Base-by-base conservation (phyloP, 768 basidiomycete genomes). In the Chiua virens region DNA sequence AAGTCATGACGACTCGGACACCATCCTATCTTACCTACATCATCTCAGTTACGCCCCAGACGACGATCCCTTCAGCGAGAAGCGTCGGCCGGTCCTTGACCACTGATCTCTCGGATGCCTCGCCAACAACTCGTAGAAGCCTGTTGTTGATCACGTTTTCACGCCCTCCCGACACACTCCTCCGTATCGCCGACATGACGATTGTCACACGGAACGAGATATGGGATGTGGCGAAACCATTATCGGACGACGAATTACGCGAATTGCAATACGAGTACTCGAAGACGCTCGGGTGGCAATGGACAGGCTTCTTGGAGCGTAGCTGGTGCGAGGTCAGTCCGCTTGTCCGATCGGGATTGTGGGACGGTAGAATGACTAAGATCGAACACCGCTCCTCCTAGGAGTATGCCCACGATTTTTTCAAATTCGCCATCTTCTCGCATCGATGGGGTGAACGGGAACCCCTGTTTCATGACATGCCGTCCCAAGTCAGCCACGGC, bases 11-110 rank as follows among this genome's bases (percentile, higher is more conserved):
- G 15, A 27, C 18, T 11, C 48, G 27, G 10, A 44, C 14, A 15
- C 28, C 25, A 39, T 53, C 3, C 15, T 41, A 23, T 54, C 54
- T 21, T 54, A 55, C 18, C 32, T 55, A n/a, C 42, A 47, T 17
- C 54, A 54, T 30, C 39, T 54, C 42, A 54, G 52, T 20, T 37
- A 55, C 27, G 38, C 42, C 9, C 37, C 30, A 25, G 45, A 47
- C 13, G 54, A 55, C 23, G 52, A 55, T n/a, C 54, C 52, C 10
- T 55, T 55, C 25, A 32, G 41, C 30, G 45, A n/a, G 13, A 41
- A 22, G 39, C 52, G 42, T 1, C 53, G 30, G n/a, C 43, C 42
- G 5, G 6, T 49, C 13, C n/a, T 32, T 4, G 28, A 50, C 53
- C 17, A 22, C 43, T 8, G 50, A 42, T 22, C 25, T 42, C 10